phyloP scores from a whole-genome alignment of 441 rosid species.

The Pelargonium citronellum region DNA sequence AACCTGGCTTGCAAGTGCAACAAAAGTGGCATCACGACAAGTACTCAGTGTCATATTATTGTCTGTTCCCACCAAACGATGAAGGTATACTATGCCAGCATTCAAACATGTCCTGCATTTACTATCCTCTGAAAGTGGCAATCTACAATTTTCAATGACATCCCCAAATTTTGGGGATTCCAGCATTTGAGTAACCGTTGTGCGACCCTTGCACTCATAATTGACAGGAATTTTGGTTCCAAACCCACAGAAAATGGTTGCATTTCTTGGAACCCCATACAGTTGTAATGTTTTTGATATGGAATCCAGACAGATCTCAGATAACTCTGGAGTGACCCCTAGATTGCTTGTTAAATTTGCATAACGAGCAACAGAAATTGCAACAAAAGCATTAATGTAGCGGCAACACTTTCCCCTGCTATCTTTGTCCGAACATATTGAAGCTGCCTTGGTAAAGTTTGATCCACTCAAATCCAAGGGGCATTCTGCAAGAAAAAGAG shows the following conservation, averaged over 20 bases:
- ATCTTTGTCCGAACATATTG: conserved; percentile 58
- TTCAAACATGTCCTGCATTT: conserved; percentile 69
- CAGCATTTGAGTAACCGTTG: conserved; percentile 69
- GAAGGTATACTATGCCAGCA: conserved; percentile 67
- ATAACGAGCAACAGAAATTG: conserved; percentile 64
- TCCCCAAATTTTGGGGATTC: conserved; percentile 55
- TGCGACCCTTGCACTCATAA: conserved; percentile 64
- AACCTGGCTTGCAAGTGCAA: conserved; percentile 66
- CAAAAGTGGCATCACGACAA: conserved; percentile 84
- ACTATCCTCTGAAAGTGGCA: conserved; percentile 43
- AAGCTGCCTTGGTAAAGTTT: conserved; percentile 68
- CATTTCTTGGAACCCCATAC: conserved; percentile 74
- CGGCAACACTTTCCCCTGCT: conserved; percentile 87
- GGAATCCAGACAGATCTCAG: conserved; percentile 49
- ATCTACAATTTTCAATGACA: conserved; percentile 54
- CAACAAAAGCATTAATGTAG: conserved; percentile 76
- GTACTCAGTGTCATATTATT: conserved; percentile 66
- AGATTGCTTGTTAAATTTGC: conserved; percentile 67
- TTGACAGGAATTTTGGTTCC: conserved; percentile 76
- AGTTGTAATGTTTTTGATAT: conserved; percentile 63
- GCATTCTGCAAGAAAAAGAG: conserved; percentile 52
- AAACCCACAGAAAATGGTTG: conserved; percentile 68
- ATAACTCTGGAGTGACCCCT: conserved; percentile 53
- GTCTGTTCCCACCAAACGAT: conserved; percentile 47
- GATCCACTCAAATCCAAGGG: conserved; percentile 70